These are phyloP conservation scores for Haematococcus sp. DNA, from an alignment of 139 green algal genomes.

Conservation along the genomic window DNA sequence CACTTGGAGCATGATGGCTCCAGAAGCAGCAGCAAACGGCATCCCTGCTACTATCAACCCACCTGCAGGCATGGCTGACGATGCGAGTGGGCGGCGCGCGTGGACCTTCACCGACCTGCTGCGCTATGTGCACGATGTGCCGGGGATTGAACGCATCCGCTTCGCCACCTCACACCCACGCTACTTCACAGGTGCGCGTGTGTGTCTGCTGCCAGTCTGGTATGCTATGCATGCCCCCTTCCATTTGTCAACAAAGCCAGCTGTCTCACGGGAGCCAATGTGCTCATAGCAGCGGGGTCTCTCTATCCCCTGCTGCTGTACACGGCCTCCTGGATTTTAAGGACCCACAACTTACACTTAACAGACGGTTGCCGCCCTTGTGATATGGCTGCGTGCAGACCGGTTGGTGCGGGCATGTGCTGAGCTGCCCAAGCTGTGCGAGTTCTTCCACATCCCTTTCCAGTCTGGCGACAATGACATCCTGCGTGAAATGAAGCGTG, in stretches of 20 bases:
- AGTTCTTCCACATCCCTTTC: slow-evolving; percentile 99
- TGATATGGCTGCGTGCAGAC: too few species aligned
- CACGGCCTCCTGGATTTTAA: too few species aligned
- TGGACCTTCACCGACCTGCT: slow-evolving; percentile 96
- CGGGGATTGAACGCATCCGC: slow-evolving; percentile 91
- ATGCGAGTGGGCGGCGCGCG: slow-evolving; percentile 75
- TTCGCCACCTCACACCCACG: slow-evolving; percentile 95
- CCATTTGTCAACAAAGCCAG: too few species aligned
- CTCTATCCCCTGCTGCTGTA: too few species aligned
- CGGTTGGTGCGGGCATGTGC: slow-evolving; percentile 86
- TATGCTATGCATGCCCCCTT: too few species aligned
- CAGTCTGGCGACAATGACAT: slow-evolving; percentile 92
- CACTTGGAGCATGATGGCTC: slow-evolving; percentile 73
- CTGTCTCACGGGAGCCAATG: too few species aligned
- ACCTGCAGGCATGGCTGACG: slow-evolving; percentile 72
- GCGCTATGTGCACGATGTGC: slow-evolving; percentile 80
- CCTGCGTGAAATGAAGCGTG: slow-evolving; percentile 84
- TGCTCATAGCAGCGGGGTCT: too few species aligned
- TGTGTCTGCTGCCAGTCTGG: neutral
- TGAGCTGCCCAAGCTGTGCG: slow-evolving; percentile 93
- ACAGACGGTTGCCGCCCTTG: too few species aligned
- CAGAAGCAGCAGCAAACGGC: too few species aligned
- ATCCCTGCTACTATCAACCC: too few species aligned
- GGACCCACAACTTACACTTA: too few species aligned
- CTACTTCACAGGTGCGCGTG: slow-evolving; percentile 73